Evolutionary conservation across 1,284 basidiomycete genomes (phyloP), one percentile per base, ranked within the genome.

Genomic region (Boletus albobrunnescens): DNA sequence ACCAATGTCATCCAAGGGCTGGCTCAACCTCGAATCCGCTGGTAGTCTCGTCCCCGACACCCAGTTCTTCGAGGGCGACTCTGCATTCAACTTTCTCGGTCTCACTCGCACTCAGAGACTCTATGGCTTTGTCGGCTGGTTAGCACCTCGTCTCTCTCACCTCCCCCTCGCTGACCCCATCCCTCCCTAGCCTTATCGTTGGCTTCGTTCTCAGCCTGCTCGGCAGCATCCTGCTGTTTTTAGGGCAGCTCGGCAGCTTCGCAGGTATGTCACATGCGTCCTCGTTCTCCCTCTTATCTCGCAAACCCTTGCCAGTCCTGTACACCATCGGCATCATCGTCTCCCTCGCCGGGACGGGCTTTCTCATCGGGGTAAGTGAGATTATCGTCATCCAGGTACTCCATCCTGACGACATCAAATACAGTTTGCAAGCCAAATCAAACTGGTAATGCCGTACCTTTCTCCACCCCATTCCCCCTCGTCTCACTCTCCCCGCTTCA

Each of bases 51-150:
- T 87, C 36, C 81, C 86, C 6, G 84, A 89, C 58, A 82, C 76
- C 24, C 79, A 83, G 53, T 84, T 86, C 71, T 89, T 87, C 55
- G 87, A 88, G 64, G 86, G 84, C 14, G 88, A 92, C 61, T 85
- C 88, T 13, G 88, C 91, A 10, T 94, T 92, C 75, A 79, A 76
- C 42, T 82, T 81, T 52, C 74, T 94, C 11, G 82, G 82, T 0
- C 71, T 95, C 50, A 86, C 91, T 10, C 76, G 82, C 56, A 88
- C 75, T 31, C 86, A 91, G 57, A 71, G 92, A 38, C 67, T 95
- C 46, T 92, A 91, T 67, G 91, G 91, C 2, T 94, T 94, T 57
- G 69, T 76, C 41, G 84, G 75, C 43, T 94, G 87, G 91, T 93
- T 56, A 20, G 49, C 9, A 10, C 7, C 30, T 31, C 30, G 4